Base-by-base conservation (phyloP, 805 yeast genomes). In the Zygosaccharomyces siamensis region DNA sequence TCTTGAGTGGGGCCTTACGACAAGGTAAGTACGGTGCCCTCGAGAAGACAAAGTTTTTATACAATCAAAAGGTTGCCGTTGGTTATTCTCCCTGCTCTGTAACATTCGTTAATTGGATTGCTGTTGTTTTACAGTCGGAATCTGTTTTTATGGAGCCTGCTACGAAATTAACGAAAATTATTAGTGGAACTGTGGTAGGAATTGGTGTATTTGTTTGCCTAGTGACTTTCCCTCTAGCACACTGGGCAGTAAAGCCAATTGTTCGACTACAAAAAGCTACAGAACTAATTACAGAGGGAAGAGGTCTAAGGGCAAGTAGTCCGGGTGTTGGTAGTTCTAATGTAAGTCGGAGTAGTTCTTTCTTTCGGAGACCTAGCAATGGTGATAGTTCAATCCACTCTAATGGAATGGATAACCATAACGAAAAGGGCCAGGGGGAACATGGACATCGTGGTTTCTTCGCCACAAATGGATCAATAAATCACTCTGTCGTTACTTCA, bases 171-270 rank as follows among this genome's bases (percentile, higher is more conserved):
- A 75, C 83, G 1, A 79, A 79, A 54, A 84, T 89, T 43, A 83
- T 87, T 50, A 75, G 83, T 39, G 95, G 93, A 4, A 83, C 86
- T 1, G 88, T 86, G 21, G 71, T 89, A 33, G 95, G 86, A 1
- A 79, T 86, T 18, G 93, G 93, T 3, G 86, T 72, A 0, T 77
- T 84, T 53, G 80, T 88, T 73, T 80, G 86, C 55, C 51, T 86
- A 1, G 63, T 86, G n/a, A 87, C 96, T 0, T 78, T 89, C 63
- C 90, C 93, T 4, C 66, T 89, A 46, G 89, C 96, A 0, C 89
- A 86, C 50, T 85, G 82, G 73, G 89, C 90, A 31, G 90, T 89
- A 5, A 69, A 86, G 54, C 97, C 97, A 0, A 88, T 89, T 49
- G 77, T 87, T 38, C 76, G 82, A 49, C 72, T 89, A 38, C 89